These are phyloP conservation scores for Fomitopsis schrenkii DNA, from an alignment of 1,284 basidiomycete genomes.

Conservation along the genomic window DNA sequence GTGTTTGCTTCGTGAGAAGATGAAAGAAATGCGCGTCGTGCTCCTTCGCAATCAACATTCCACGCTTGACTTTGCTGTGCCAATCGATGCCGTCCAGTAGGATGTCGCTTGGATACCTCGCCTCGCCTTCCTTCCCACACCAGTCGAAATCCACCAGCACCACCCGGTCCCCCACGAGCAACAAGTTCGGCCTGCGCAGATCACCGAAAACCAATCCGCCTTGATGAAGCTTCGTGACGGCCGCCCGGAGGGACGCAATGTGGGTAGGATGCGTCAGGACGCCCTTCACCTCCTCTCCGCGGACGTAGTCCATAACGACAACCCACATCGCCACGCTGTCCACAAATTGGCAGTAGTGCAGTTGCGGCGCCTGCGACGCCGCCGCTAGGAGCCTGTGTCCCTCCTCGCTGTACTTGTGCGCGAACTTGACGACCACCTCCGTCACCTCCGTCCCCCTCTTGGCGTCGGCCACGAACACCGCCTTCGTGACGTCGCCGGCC, in stretches of 20 bases:
- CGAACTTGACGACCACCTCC: conserved; percentile 14
- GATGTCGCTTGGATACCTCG: conserved; percentile 9
- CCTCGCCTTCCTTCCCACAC: conserved; percentile 16
- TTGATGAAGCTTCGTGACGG: conserved; percentile 14
- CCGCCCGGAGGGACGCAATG: conserved; percentile 3
- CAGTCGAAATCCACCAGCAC: conserved; percentile 25
- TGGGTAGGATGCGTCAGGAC: not conserved
- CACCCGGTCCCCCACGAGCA: conserved; percentile 8
- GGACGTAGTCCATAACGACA: conserved; percentile 21
- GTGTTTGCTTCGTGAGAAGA: not conserved
- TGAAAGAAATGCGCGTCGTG: conserved; percentile 5
- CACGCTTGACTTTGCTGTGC: conserved; percentile 3
- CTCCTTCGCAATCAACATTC: conserved; percentile 5
- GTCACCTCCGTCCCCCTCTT: not conserved
- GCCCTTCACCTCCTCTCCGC: conserved; percentile 2
- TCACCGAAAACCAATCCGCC: conserved; percentile 19
- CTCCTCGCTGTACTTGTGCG: conserved; percentile 7
- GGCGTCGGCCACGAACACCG: conserved; percentile 7
- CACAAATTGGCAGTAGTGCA: conserved; percentile 8
- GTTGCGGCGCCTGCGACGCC: conserved; percentile 7
- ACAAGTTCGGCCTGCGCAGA: conserved; percentile 17
- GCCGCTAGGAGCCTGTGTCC: conserved; percentile 12
- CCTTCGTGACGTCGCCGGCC: not conserved
- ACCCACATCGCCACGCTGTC: conserved; percentile 10
- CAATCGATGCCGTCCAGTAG: not conserved